Percentiles rank a stretch among this genome's conserved stretches.
Conservation (phyloP, 1,139 yeast species). For the Geotrichum macrosporum region DNA sequence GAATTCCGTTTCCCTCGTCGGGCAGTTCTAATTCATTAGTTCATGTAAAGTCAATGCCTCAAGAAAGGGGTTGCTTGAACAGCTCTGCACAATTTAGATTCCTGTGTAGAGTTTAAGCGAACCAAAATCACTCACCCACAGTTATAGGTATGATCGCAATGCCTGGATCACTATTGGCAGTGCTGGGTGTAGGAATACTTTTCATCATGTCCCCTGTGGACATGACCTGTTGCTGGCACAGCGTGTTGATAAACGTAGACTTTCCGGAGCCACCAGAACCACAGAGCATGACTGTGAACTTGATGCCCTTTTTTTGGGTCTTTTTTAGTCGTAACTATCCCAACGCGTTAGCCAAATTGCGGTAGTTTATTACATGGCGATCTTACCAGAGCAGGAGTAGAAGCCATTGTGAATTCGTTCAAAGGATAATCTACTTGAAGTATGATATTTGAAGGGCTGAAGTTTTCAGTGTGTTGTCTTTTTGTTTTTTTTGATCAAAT, state of each 20-base stretch:
- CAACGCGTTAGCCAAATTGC: no score
- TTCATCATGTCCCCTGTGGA: conserved; percentile 35
- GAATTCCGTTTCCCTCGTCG: conserved; percentile 70
- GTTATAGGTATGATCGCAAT: conserved; percentile 47
- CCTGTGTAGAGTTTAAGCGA: no score
- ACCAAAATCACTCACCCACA: conserved; percentile 41
- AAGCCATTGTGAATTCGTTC: conserved; percentile 13
- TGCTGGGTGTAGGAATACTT: conserved; percentile 37
- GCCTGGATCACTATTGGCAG: conserved; percentile 48
- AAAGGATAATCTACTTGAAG: no score
- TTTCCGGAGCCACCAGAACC: conserved; percentile 85
- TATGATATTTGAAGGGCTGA: no score
- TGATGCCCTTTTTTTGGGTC: conserved; percentile 78
- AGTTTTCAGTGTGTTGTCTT: no score
- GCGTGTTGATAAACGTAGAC: conserved; percentile 75
- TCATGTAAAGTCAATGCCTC: conserved; percentile 22
- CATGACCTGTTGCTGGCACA: conserved; percentile 82
- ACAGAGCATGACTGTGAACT: conserved; percentile 74
- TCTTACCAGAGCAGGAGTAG: conserved; percentile 21
- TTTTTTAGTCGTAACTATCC: conserved; percentile 54
- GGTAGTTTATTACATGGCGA: no score
- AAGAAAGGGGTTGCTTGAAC: not conserved
- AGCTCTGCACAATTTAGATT: not conserved
- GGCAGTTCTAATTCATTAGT: conserved; percentile 29
- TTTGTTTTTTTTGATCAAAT: no score